Evolutionary conservation across 768 basidiomycete genomes (phyloP), one percentile per base, ranked within the genome.

Genomic region (Macrolepiota fuliginosa): DNA sequence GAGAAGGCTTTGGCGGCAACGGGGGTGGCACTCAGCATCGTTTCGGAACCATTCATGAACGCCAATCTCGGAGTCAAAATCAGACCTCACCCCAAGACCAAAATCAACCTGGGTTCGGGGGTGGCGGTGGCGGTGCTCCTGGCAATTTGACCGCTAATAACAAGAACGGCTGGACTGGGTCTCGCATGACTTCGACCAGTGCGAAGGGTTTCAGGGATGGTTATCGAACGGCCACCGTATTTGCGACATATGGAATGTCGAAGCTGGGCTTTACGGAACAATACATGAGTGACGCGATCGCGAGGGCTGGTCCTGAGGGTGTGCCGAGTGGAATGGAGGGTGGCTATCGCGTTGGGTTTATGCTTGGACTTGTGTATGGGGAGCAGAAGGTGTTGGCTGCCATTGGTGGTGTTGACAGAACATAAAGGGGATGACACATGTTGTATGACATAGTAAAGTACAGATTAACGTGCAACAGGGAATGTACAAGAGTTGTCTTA

Each of bases 221-320:
- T 0, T 83, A 81, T 63, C 70, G 73, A 1, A 80, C 84, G 0
- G 85, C 83, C 1, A 80, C 10, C 90, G 29, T 32, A 32, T 32
- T 90, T 69, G 84, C 83, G 1, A 66, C 71, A 7, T 71, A 78
- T 49, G 76, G 76, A 22, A 73, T 75, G 68, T 83, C 81, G 29
- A 81, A 75, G 63, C 75, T 89, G 1, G 89, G 88, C 0, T 90
- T 89, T 68, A 70, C 72, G 17, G 82, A 79, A 5, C 88, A 90
- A 65, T 88, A 81, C 66, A 77, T 89, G n/a, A 61, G 35, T 17
- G 86, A 89, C 63, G 79, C 75, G 39, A 71, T 74, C 27, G 58
- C 75, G 4, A 71, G 67, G n/a, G 73, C 74, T 37, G 80, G 79
- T 4, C 68, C 74, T 10, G 64, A 61, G 22, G 71, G 74, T 17